Evolutionary conservation across 2,329 filamentous ascomycete genomes (phyloP).

Genomic region (Cladosporium sp.): DNA sequence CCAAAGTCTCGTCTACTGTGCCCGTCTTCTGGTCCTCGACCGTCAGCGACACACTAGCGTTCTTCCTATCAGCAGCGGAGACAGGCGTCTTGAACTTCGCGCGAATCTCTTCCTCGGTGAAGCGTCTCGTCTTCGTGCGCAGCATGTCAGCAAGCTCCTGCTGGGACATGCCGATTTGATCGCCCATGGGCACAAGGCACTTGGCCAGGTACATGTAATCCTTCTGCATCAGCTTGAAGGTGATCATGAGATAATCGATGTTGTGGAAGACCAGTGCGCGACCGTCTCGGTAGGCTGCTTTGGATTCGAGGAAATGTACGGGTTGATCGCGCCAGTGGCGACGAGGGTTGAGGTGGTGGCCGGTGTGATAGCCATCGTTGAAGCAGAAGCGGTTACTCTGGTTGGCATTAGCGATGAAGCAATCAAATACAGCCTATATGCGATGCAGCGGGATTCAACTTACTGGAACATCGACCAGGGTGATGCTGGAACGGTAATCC

Average conservation of each 20-base stretch:
- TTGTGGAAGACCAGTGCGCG: conserved; percentile 73
- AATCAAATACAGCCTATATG: not conserved
- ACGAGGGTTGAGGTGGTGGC: conserved; percentile 72
- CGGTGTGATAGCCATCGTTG: conserved; percentile 80
- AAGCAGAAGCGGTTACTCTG: conserved; percentile 78
- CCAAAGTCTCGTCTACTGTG: not conserved
- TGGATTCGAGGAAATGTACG: conserved; percentile 65
- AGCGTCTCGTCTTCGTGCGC: conserved; percentile 59
- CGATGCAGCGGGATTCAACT: conserved; percentile 29
- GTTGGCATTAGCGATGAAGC: not conserved
- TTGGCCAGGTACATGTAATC: conserved; percentile 67
- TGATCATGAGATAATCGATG: conserved; percentile 77
- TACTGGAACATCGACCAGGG: conserved; percentile 72
- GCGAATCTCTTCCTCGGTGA: conserved; percentile 61
- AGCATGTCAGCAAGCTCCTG: conserved; percentile 62
- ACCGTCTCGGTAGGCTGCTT: conserved; percentile 61
- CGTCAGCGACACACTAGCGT: not conserved
- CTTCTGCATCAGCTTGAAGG: conserved; percentile 62
- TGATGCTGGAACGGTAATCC: conserved; percentile 75
- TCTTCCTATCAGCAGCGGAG: not conserved
- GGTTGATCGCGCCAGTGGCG: conserved; percentile 82
- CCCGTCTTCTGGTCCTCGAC: not conserved
- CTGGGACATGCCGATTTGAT: conserved; percentile 63
- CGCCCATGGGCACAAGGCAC: conserved; percentile 69
- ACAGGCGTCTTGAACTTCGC: conserved; percentile 46